phyloP scores from a whole-genome alignment of 1,284 basidiomycete genomes.

The Flammula alnicola region DNA sequence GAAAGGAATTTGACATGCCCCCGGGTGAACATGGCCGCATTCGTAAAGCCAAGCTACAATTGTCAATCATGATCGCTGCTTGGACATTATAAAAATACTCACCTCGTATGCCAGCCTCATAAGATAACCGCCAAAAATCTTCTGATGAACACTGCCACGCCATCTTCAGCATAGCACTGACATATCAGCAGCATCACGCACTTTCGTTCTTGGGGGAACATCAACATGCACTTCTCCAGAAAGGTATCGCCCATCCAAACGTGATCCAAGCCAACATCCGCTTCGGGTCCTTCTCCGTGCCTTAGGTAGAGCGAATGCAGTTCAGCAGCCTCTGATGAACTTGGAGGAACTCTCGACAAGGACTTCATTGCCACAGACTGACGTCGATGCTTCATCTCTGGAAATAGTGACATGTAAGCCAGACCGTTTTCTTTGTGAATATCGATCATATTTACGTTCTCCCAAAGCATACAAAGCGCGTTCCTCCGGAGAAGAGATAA shows the following conservation, averaged over 20 bases:
- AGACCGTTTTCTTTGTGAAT: background rate
- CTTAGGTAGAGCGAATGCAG: slow-evolving; percentile 73
- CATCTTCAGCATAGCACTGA: slow-evolving; percentile 1
- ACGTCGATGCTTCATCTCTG: slow-evolving; percentile 57
- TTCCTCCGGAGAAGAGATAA: slow-evolving; percentile 67
- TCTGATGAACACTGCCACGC: slow-evolving; percentile 68
- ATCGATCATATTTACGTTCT: slow-evolving; percentile 53
- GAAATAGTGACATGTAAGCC: background rate
- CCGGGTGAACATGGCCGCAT: slow-evolving; percentile 72
- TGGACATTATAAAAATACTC: background rate
- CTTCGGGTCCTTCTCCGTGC: slow-evolving; percentile 39
- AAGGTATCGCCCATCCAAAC: slow-evolving; percentile 72
- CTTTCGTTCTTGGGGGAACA: slow-evolving; percentile 90
- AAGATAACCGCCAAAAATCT: slow-evolving; percentile 72
- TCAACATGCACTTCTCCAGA: slow-evolving; percentile 72
- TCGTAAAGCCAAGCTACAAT: slow-evolving; percentile 73
- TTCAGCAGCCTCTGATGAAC: slow-evolving; percentile 64
- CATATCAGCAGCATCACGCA: slow-evolving; percentile 37
- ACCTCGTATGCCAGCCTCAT: slow-evolving; percentile 74
- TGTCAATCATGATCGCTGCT: background rate
- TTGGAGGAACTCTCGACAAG: slow-evolving; percentile 74
- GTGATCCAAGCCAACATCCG: slow-evolving; percentile 39
- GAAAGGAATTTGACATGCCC: slow-evolving; percentile 75
- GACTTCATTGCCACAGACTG: slow-evolving; percentile 57
- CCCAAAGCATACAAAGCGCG: slow-evolving; percentile 66